A percentile compares a stretch with the other conserved stretches of the same genome.
Conservation (phyloP, 2,329 filamentous ascomycete genomes). For the Penicillium sp. region DNA sequence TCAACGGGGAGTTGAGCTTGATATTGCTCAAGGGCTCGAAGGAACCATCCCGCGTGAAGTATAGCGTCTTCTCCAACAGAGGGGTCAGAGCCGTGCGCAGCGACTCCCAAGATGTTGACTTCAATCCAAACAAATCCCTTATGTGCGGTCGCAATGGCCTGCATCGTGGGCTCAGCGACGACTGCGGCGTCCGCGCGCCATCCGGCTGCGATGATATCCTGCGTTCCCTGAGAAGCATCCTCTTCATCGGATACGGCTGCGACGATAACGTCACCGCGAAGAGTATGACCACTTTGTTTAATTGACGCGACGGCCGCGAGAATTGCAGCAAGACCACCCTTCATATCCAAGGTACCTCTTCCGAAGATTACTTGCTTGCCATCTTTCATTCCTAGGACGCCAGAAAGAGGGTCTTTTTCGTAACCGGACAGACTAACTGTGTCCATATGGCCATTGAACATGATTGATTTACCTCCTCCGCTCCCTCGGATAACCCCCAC, state of each 20-base stretch:
- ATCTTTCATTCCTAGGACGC: constrained; percentile 33
- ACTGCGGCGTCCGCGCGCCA: constrained; percentile 55
- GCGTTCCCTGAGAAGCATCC: constrained; percentile 50
- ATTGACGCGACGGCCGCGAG: constrained; percentile 44
- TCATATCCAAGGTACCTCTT: constrained; percentile 53
- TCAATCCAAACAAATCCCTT: constrained; percentile 50
- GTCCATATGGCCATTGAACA: constrained; percentile 56
- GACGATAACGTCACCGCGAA: constrained; percentile 53
- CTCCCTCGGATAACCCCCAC: constrained; percentile 49
- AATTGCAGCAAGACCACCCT: constrained; percentile 50
- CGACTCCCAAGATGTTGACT: constrained; percentile 34
- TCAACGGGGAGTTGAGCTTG: constrained; percentile 34
- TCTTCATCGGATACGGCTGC: constrained; percentile 57
- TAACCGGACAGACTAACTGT: constrained; percentile 53
- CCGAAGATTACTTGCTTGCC: constrained; percentile 43
- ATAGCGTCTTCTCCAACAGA: constrained; percentile 53
- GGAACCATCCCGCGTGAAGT: constrained; percentile 47
- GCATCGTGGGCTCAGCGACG: constrained; percentile 49
- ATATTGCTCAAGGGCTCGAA: constrained; percentile 47
- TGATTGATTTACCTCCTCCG: constrained; percentile 49
- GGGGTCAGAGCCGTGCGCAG: constrained; percentile 38
- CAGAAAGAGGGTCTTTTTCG: constrained; percentile 47
- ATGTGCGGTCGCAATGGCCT: constrained; percentile 47
- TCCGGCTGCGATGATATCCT: constrained; percentile 50
- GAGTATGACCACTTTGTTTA: constrained; percentile 29